Evolutionary conservation across 345 rosid genomes (phyloP).

Genomic region (Ceriops zippeliana): DNA sequence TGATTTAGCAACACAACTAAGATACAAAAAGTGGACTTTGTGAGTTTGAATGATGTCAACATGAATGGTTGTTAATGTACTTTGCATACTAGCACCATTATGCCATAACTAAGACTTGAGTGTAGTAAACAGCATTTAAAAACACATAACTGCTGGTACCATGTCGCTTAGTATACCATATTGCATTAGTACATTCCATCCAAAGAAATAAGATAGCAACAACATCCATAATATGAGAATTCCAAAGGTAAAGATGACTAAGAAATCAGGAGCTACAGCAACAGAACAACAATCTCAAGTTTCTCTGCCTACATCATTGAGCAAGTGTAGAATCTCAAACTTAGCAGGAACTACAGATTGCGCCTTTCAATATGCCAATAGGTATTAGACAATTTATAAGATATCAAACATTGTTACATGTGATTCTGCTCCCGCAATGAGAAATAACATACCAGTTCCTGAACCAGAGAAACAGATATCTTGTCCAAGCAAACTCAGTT

Average conservation of each 20-base stretch:
- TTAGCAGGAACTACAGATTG: neutral
- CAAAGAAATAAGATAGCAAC: neutral
- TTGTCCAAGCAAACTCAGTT: conserved; percentile 85
- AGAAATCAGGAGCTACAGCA: neutral
- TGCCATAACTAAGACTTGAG: too few relatives aligned
- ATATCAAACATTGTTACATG: neutral
- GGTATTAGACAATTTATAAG: neutral
- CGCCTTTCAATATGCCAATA: neutral
- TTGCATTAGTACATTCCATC: neutral
- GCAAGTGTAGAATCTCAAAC: conserved; percentile 1
- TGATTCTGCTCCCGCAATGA: neutral
- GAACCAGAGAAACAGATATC: conserved; percentile 81
- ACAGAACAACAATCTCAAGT: neutral
- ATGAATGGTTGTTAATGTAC: too few relatives aligned
- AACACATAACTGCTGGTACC: neutral
- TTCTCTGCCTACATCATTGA: neutral
- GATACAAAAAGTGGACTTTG: neutral
- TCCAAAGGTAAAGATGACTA: neutral
- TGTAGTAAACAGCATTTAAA: neutral
- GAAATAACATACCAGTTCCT: conserved; percentile 68
- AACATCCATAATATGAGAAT: neutral
- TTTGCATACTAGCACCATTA: too few relatives aligned
- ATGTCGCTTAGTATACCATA: neutral
- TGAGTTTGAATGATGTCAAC: neutral
- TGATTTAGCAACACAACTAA: neutral